These are phyloP conservation scores for Collybia sp. DNA, from an alignment of 768 basidiomycete species.

Conservation along the genomic window DNA sequence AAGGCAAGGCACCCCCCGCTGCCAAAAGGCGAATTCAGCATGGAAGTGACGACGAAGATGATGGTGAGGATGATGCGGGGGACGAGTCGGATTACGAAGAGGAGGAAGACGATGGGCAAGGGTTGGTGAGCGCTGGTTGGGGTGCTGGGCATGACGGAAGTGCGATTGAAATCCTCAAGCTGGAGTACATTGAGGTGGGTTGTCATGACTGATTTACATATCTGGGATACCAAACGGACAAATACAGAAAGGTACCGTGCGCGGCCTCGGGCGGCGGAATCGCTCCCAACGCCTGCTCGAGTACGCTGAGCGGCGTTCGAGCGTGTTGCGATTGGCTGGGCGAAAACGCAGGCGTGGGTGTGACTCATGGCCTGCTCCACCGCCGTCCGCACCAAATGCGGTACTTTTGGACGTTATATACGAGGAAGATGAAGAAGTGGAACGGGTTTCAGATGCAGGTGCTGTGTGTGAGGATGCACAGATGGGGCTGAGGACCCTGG, in stretches of 20 bases:
- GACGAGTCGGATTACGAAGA: conserved; percentile 18
- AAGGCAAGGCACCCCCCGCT: conserved; percentile 5
- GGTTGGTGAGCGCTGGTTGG: conserved; percentile 67
- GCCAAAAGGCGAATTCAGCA: conserved; percentile 9
- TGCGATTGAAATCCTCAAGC: conserved; percentile 65
- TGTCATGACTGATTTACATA: conserved; percentile 3
- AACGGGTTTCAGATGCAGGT: conserved; percentile 17
- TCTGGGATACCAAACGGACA: background rate
- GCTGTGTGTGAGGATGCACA: conserved; percentile 35
- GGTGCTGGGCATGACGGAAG: conserved; percentile 78
- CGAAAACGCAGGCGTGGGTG: conserved; percentile 38
- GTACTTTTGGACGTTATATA: conserved; percentile 33
- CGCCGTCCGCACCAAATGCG: conserved; percentile 31
- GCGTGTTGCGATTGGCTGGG: conserved; percentile 39
- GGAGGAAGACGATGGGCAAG: conserved; percentile 54
- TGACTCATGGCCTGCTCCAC: conserved; percentile 23
- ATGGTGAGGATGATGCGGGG: conserved; percentile 24
- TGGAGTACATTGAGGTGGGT: conserved; percentile 60
- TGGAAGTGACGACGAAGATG: conserved; percentile 18
- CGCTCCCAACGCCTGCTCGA: conserved; percentile 64
- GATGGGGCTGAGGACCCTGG: conserved; percentile 42
- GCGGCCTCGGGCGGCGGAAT: conserved; percentile 53
- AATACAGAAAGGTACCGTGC: conserved; percentile 46
- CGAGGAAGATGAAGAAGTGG: conserved; percentile 29
- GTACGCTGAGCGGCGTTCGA: conserved; percentile 54